Base-by-base conservation (phyloP, 495 filamentous ascomycete species). In the Penicillium mononematosum region DNA sequence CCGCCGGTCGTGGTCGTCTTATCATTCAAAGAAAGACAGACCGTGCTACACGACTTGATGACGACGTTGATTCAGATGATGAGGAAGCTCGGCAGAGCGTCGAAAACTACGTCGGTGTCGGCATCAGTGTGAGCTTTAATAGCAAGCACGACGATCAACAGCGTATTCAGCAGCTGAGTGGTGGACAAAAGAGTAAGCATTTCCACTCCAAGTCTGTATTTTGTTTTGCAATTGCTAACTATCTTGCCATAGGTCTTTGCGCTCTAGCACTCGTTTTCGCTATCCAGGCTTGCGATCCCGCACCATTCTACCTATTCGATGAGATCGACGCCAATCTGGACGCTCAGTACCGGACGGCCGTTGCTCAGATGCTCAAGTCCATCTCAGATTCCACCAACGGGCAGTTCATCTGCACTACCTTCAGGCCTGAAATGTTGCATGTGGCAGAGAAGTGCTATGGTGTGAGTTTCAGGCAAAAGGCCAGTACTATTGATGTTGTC, bases 321-420 rank as follows among this genome's bases (percentile, higher is more conserved):
- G 94, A 99, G 76, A 96, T 99, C 66, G 94, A 99, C 70, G 94
- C 94, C 68, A 98, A 98, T 69, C 83, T 99, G 20, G 94, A 99
- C 72, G 92, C 92, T 8, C 94, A 97, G 74, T 98, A 98, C 77
- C 85, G 94, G 38, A 96, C 92, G 4, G 92, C 93, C 1, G 92
- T 96, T 22, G 94, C 94, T 5, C 80, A 88, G 58, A 90, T 97
- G 80, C 79, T 98, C 17, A 76, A 89, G 62, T 85, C 85, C 41
- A 90, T 93, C 60, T 89, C 90, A 10, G 78, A 77, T 54, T 70
- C 74, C 29, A 78, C 75, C 10, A 77, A 74, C 31, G 76, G 75
- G 3, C 88, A 92, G 61, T 91, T 92, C 67, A 92, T 92, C 70
- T 90, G 88, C 78, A 99, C 94, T 4, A 99, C 94, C 5, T 99